Base-by-base conservation (phyloP, 1,284 basidiomycete species). In the Melampsora americana region DNA sequence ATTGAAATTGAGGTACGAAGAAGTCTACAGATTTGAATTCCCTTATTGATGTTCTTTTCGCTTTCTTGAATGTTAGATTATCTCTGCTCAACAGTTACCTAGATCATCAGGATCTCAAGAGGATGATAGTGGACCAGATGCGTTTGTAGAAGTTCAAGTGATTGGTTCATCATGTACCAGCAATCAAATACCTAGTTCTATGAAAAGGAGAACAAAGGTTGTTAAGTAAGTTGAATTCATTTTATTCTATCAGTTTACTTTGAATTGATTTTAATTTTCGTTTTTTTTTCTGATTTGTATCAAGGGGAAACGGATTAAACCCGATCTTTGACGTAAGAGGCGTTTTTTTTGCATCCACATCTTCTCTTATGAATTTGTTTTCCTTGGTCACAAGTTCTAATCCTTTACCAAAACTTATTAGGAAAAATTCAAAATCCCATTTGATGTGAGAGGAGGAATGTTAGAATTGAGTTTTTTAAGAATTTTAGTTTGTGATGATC, bases 61-160 rank as follows among this genome's bases (percentile, higher is more conserved):
- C 50, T 42, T 59, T 46, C 44, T 26, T 48, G 26, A 32, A 28
- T 46, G 68, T 61, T 42, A 90, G 87, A 86, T 97, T 79, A 90
- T 99, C 78, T 97, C 95, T 2, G 95, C 92, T 0, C 95, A 98
- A 83, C 93, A 95, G 81, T 87, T 98, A 0, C 95, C 94, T 0
- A 84, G 82, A 30, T 89, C 89, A 0, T 86, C 86, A 35, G 89
- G 90, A 79, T 85, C 88, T 1, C 79, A 78, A 66, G 81, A 86
- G 64, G 88, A 89, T 78, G 88, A 87, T 78, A 84, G 85, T 32
- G 84, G 87, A 68, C 84, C 90, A 28, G 90, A 92, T 81, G 91
- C 92, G 0, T 90, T 87, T 79, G 89, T 93, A 73, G 90, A 93
- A 81, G 89, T 93, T 18, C 88, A 89, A 2, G 79, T 93, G 12